A percentile compares a stretch with the other conserved stretches of the same genome.
Conservation (phyloP, 305 asterid species). For the Rubia tinctorum region DNA sequence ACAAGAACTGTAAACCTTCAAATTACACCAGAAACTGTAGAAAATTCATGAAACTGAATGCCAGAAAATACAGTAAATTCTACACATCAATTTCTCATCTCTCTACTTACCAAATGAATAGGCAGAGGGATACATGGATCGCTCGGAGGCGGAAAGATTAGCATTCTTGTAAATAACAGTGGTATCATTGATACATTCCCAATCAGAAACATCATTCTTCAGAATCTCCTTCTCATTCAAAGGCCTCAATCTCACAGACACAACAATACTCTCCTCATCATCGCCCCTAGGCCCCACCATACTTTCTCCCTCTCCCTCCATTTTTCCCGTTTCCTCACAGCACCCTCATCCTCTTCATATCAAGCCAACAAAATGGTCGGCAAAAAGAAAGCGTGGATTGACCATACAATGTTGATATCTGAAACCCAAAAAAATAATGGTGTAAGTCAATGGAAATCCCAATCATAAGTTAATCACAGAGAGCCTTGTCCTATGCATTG, state of each 20-base stretch:
- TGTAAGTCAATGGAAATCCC: slow-evolving; percentile 44
- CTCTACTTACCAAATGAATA: slow-evolving; percentile 95
- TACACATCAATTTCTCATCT: no score
- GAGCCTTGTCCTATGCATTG: slow-evolving; percentile 24
- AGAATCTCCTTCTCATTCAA: slow-evolving; percentile 77
- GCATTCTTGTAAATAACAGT: slow-evolving; percentile 88
- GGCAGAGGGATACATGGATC: slow-evolving; percentile 85
- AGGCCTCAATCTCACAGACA: slow-evolving; percentile 92
- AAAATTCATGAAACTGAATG: slow-evolving; percentile 14
- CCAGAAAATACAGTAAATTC: slow-evolving; percentile 14
- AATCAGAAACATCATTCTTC: slow-evolving; percentile 72
- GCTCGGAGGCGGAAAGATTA: no score
- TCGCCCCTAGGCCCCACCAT: slow-evolving; percentile 89
- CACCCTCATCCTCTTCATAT: slow-evolving; percentile 23
- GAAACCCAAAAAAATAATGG: slow-evolving; percentile 24
- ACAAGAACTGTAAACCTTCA: neutral
- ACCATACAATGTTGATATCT: slow-evolving; percentile 38
- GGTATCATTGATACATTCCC: slow-evolving; percentile 95
- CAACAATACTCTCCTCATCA: slow-evolving; percentile 91
- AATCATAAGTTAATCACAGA: slow-evolving; percentile 21
- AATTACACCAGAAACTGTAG: neutral
- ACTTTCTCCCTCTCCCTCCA: slow-evolving; percentile 67
- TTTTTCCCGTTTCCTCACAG: slow-evolving; percentile 33
- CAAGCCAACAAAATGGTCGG: slow-evolving; percentile 28
- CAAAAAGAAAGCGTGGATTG: slow-evolving; percentile 38